phyloP scores from a whole-genome alignment of 768 basidiomycete genomes.

The Rhodotorula babjevae region DNA sequence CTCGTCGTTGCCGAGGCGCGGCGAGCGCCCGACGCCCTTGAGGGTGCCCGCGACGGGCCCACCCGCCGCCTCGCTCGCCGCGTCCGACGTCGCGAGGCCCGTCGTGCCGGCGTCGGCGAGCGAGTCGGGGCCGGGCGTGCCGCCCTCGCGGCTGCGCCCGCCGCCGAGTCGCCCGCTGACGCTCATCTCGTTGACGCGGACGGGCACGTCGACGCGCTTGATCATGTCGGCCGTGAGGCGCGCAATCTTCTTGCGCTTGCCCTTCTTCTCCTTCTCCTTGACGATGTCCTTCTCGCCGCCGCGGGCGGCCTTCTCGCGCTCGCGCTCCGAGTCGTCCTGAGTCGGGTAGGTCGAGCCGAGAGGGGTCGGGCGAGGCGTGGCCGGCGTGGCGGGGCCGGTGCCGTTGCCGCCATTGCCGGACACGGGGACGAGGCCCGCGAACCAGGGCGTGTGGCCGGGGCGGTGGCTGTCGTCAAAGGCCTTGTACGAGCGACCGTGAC shows the following conservation, averaged over 20 bases:
- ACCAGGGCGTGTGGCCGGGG: neutral
- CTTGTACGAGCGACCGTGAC: constrained; percentile 7
- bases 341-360: neutral
- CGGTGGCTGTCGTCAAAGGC: neutral
- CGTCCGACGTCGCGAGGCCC: no score
- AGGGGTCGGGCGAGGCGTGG: constrained; percentile 17
- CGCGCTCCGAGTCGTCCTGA: constrained; percentile 9
- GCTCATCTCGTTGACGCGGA: constrained; percentile 39
- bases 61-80: no score
- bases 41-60: no score
- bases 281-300: constrained; percentile 3
- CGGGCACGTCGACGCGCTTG: constrained; percentile 50
- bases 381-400: neutral
- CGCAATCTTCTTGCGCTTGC: constrained; percentile 36
- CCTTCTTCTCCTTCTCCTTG: constrained; percentile 32
- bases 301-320: neutral
- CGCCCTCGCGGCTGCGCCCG: neutral
- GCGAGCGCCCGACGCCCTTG: no score
- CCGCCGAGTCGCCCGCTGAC: constrained; percentile 31
- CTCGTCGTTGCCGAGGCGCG: neutral
- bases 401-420: no score
- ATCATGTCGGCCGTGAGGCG: constrained; percentile 68
- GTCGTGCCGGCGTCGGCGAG: no score
- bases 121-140: neutral
- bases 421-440: neutral